A percentile compares a stretch with the other conserved stretches of the same genome.
Conservation (phyloP, 176 grass and related monocot genomes). For the Raddia guianensis region DNA sequence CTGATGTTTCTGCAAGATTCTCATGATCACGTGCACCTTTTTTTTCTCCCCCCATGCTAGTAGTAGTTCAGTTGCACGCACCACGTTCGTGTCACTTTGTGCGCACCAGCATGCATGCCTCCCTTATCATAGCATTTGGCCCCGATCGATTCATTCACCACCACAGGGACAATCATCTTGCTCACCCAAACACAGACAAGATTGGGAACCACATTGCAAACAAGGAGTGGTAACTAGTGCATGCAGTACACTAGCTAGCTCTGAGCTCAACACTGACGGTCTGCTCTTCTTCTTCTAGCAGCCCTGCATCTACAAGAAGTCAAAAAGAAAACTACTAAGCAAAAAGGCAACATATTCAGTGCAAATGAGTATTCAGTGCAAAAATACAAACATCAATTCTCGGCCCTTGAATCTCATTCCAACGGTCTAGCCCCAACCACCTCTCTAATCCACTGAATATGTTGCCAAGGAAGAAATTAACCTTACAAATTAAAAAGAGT, state of each 20-base stretch:
- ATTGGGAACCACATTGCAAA: conserved; percentile 48
- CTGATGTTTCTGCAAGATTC: conserved; percentile 28
- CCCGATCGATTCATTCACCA: conserved; percentile 18
- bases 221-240: background rate
- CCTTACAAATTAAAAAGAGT: background rate
- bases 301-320: conserved; percentile 43
- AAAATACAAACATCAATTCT: too few species aligned
- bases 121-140: conserved; percentile 23
- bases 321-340: conserved; percentile 1
- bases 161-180: conserved; percentile 46
- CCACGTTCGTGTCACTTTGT: conserved; percentile 46
- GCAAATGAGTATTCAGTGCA: too few species aligned
- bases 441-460: too few species aligned
- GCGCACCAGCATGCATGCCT: conserved; percentile 14
- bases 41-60: too few species aligned
- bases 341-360: too few species aligned
- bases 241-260: background rate
- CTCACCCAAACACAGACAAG: conserved; percentile 49
- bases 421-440: too few species aligned
- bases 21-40: conserved; percentile 43
- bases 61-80: conserved; percentile 32
- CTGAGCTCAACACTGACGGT: conserved; percentile 27
- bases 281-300: conserved; percentile 53
- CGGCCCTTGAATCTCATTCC: too few species aligned
- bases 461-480: conserved; percentile 28